A percentile compares a stretch with the other conserved stretches of the same genome.
Evolutionary conservation across 139 green algal species (phyloP).

Genomic region (Penium margaritaceum): DNA sequence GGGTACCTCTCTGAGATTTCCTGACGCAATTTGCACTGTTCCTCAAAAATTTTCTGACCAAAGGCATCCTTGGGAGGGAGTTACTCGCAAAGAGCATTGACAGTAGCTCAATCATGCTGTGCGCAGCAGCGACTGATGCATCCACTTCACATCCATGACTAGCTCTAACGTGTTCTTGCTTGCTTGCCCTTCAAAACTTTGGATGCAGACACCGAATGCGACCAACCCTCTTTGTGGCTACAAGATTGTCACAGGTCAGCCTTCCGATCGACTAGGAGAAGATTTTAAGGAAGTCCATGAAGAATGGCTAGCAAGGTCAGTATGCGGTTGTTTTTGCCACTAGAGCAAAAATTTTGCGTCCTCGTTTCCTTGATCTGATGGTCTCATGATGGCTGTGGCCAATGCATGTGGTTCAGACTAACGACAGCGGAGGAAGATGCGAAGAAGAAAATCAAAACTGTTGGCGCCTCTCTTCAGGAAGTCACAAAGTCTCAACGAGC

Average conservation of each 20-base stretch:
- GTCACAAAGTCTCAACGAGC: constrained; percentile 2
- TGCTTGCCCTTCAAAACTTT: too few relatives aligned
- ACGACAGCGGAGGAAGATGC: constrained; percentile 28
- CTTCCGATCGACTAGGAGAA: constrained; percentile 41
- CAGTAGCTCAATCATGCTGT: too few relatives aligned
- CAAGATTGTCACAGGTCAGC: constrained; percentile 45
- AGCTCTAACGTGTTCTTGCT: too few relatives aligned
- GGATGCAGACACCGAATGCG: constrained; percentile 35
- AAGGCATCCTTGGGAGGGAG: too few relatives aligned
- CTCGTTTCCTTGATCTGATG: background rate
- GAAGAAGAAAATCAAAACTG: constrained; percentile 20
- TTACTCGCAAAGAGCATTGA: too few relatives aligned
- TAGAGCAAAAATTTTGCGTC: background rate
- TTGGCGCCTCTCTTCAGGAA: constrained; percentile 14
- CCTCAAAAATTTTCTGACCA: too few relatives aligned
- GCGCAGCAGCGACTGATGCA: too few relatives aligned
- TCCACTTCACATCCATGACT: too few relatives aligned
- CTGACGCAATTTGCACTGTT: too few relatives aligned
- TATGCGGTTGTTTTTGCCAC: background rate
- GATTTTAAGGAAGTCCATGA: constrained; percentile 38
- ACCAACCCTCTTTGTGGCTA: constrained; percentile 45
- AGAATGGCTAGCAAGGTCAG: constrained; percentile 35
- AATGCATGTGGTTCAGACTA: constrained; percentile 8
- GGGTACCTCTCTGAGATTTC: too few relatives aligned
- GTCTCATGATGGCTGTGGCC: background rate